Conservation (phyloP, 1,139 yeast genomes). For the Protomyces arabidopsidicola region DNA sequence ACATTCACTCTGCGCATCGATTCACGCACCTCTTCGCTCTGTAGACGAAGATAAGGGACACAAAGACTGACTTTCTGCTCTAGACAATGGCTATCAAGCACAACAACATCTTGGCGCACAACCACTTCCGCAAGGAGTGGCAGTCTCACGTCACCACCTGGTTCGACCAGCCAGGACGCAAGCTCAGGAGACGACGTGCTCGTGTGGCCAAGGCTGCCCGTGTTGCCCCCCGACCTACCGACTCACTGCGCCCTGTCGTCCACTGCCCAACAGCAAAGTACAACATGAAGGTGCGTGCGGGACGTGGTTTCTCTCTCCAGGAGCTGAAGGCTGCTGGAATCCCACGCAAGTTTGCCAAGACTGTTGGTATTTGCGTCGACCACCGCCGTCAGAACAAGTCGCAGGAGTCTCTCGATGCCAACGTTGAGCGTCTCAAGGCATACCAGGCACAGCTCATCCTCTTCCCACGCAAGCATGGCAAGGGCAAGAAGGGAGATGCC, state of each 20-base stretch:
- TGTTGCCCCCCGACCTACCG: conserved; percentile 97
- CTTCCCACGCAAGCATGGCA: conserved; percentile 81
- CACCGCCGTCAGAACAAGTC: conserved; percentile 99
- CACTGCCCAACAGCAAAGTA: conserved; percentile 98
- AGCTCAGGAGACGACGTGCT: conserved; percentile 91
- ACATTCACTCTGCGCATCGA: no score
- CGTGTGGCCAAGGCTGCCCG: conserved; percentile 92
- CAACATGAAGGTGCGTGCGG: conserved; percentile 99
- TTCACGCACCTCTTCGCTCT: no score
- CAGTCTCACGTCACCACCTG: conserved; percentile 99
- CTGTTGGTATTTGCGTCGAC: conserved; percentile 98
- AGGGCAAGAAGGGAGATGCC: conserved; percentile 49
- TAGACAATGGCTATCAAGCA: conserved; percentile 36
- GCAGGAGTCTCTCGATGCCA: conserved; percentile 88
- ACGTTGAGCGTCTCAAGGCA: conserved; percentile 94
- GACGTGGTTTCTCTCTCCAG: conserved; percentile 98
- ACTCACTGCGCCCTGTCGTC: conserved; percentile 92
- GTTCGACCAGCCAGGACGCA: conserved; percentile 99
- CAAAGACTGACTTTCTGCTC: neutral
- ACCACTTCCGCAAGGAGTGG: conserved; percentile 99
- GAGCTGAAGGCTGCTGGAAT: conserved; percentile 97
- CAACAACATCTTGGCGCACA: conserved; percentile 47
- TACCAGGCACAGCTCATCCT: conserved; percentile 93
- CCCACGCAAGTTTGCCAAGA: conserved; percentile 93
- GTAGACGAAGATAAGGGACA: neutral